Base-by-base conservation (phyloP, 2,329 filamentous ascomycete genomes). In the Aureobasidium leucospermi region DNA sequence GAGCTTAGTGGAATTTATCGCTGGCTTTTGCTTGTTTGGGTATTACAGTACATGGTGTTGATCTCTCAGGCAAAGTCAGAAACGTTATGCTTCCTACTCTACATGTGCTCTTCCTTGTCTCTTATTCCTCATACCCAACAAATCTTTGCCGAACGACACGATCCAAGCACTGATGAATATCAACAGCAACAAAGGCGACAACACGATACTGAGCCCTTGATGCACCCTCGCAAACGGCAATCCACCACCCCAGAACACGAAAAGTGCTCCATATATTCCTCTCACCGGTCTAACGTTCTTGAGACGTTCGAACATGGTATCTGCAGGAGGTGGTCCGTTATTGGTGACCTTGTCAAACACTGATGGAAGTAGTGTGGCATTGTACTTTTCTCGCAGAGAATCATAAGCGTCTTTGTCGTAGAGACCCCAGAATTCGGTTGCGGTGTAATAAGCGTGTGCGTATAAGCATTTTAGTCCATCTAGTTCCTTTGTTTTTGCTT, bases 401-500 rank as follows among this genome's bases (percentile, higher is more conserved):
- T 88, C 80, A 69, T 90, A 90, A 79, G 79, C 83, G 19, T 69
- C 66, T 45, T 75, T 72, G 51, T 82, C 78, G 69, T 89, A 89
- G 55, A 85, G 76, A 36, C 74, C 67, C 85, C 85, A 89, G 73
- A 89, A 90, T 68, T 88, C 83, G 0, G 80, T 75, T 68, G 88
- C 81, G n/a, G 81, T 80, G 71, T 94, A 94, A 75, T 91, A 95
- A 0, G 89, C 87, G 67, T 93, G 88, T 2, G 90, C 89, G 72
- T 96, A 95, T 11, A 95, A 77, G 87, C 89, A 94, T 76, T 95
- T 95, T 76, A 88, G 83, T 2, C 90, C 90, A 48, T 85, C 85
- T 1, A 94, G 80, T 64, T 84, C 79, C 49, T 77, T 76, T 4
- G 92, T 81, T 68, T 87, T 87, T 19, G 76, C 74, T 74, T 95